Evolutionary conservation across 208 protist genomes (phyloP).

Genomic region (Acanthamoeba culbertsoni): DNA sequence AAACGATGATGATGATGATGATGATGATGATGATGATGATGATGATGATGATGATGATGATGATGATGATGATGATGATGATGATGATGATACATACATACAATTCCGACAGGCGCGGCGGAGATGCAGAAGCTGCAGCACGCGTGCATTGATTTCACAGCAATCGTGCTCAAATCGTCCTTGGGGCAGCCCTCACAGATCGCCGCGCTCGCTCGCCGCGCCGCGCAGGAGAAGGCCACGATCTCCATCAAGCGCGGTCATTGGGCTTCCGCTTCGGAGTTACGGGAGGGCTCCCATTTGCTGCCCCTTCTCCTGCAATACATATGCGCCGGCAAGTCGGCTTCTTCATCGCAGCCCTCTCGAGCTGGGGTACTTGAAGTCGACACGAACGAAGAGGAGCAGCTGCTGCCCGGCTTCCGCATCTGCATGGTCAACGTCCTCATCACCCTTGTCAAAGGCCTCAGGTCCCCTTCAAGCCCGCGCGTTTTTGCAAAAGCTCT

Average conservation of each 20-base stretch:
- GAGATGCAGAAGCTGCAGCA: conserved; percentile 16
- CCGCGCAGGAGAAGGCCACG: background rate
- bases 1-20: no score
- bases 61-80: no score
- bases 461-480: background rate
- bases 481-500: no score
- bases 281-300: background rate
- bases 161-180: background rate
- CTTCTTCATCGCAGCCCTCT: background rate
- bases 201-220: background rate
- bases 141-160: background rate
- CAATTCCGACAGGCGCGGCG: background rate
- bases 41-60: no score
- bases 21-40: no score
- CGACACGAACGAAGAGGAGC: background rate
- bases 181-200: background rate
- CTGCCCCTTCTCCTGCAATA: background rate
- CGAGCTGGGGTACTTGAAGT: background rate
- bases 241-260: background rate
- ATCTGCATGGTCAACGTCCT: conserved; percentile 20
- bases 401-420: background rate
- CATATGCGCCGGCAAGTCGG: background rate
- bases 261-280: no score
- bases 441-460: background rate
- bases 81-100: no score